Evolutionary conservation across 768 basidiomycete species (phyloP).

Genomic region (Suillus placidus): DNA sequence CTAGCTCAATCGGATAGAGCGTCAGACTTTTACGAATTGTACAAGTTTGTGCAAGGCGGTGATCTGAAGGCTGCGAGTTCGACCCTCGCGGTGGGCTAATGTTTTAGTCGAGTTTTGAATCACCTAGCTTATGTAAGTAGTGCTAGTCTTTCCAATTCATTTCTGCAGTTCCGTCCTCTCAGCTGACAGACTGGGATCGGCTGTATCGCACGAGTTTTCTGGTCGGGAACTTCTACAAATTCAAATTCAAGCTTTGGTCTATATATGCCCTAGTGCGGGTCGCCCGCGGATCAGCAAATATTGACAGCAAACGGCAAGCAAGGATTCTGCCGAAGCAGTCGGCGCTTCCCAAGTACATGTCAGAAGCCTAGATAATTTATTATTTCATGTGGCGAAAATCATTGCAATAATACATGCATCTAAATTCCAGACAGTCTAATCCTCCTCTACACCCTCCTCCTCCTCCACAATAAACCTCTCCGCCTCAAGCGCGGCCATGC

Average conservation of each 20-base stretch:
- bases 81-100: constrained; percentile 65
- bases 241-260: background rate
- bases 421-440: constrained; percentile 12
- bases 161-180: background rate
- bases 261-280: background rate
- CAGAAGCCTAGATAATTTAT: background rate
- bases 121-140: too few relatives aligned
- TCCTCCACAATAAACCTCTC: constrained; percentile 93
- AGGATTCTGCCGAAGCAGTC: background rate
- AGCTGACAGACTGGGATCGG: background rate
- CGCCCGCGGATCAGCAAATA: background rate
- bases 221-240: background rate
- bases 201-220: background rate
- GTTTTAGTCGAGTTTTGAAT: background rate
- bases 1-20: constrained; percentile 57
- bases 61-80: constrained; percentile 57
- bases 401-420: background rate
- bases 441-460: constrained; percentile 55
- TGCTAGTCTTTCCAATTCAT: background rate
- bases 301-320: background rate
- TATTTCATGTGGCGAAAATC: background rate
- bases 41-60: constrained; percentile 41
- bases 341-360: background rate
- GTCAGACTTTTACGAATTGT: constrained; percentile 54
- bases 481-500: constrained; percentile 96